Evolutionary conservation across 306 rosid species (phyloP), one percentile per base, ranked within the genome.

Genomic region (Cicer pinnatifidum): DNA sequence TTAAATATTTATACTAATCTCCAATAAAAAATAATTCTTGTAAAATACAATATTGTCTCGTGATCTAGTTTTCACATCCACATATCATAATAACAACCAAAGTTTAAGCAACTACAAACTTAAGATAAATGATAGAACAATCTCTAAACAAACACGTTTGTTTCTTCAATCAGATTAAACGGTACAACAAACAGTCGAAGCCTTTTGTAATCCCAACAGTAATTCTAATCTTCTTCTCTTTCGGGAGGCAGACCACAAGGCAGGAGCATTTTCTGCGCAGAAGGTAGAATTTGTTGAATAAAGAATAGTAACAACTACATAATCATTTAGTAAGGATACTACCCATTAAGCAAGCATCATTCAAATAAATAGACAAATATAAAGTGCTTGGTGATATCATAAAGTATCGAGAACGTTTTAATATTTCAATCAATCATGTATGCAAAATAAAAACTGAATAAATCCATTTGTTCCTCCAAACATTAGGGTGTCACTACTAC

Each of bases 171-270:
- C 19, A 40, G 66, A 65, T n/a, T 75, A 70, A n/a, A 64, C 50
- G 16, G 67, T 40, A 48, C 15, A 45, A 75, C 64, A 69, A 67
- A 68, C 7, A 15, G 60, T 39, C 75, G 57, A 40, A 74, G 17
- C 51, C 58, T 82, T 67, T 48, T 67, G 62, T 57, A 19, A 23
- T 12, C 66, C 64, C 47, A 50, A 76, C 62, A 11, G 52, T 5
- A 37, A 74, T 13, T 59, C 80, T 80, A 90, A 64, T 93, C 98
- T 38, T 93, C 93, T 78, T 93, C 97, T 78, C 93, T 89, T 64
- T 93, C 98, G 1, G 98, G 97, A 60, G 97, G 96, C 60, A 91
- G 86, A 60, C 98, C 97, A 38, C 98, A 93, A 38, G 98, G 98
- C 83, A 93, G 76, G 37, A 93, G 96, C 98, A 93, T 93, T 86